Conservation (phyloP, 371 early-diverging fungal genomes). For the Syncephalastrum monosporum region DNA sequence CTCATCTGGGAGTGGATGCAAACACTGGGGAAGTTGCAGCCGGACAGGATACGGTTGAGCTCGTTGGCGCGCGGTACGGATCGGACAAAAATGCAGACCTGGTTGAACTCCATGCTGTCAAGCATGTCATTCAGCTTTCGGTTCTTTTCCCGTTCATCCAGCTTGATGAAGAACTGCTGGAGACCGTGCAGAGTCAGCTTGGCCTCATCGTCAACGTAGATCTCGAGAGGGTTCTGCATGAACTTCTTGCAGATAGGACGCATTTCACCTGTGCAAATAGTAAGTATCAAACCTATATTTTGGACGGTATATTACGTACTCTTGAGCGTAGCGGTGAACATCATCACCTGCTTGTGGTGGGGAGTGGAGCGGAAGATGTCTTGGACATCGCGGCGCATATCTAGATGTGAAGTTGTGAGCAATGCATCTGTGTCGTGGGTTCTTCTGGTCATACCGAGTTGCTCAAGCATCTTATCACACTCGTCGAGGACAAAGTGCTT, state of each 20-base stretch:
- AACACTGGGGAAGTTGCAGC: constrained; percentile 93
- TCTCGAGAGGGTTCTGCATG: constrained; percentile 96
- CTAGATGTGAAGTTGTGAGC: constrained; percentile 30
- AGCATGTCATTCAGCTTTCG: constrained; percentile 92
- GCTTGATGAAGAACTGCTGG: constrained; percentile 91
- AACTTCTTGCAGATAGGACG: constrained; percentile 94
- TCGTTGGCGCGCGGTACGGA: constrained; percentile 87
- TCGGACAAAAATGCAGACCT: constrained; percentile 97
- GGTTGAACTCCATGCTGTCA: constrained; percentile 94
- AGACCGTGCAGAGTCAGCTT: constrained; percentile 98
- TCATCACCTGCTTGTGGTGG: constrained; percentile 97
- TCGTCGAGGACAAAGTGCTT: constrained; percentile 99
- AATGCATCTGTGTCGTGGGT: not conserved
- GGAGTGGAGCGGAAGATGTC: constrained; percentile 94
- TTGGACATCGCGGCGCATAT: constrained; percentile 97
- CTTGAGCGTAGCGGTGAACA: constrained; percentile 93
- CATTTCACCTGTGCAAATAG: constrained; percentile 72
- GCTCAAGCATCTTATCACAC: constrained; percentile 97
- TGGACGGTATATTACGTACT: too few relatives aligned
- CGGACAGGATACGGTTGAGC: constrained; percentile 83
- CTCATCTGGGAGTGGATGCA: constrained; percentile 91
- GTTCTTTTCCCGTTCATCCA: constrained; percentile 90
- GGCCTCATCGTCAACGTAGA: constrained; percentile 98
- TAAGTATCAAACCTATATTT: too few relatives aligned
- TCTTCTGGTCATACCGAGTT: constrained; percentile 63